A percentile compares a stretch with the other conserved stretches of the same genome.
Conservation (phyloP, 2,329 filamentous ascomycete species). For the Madurella mycetomatis region DNA sequence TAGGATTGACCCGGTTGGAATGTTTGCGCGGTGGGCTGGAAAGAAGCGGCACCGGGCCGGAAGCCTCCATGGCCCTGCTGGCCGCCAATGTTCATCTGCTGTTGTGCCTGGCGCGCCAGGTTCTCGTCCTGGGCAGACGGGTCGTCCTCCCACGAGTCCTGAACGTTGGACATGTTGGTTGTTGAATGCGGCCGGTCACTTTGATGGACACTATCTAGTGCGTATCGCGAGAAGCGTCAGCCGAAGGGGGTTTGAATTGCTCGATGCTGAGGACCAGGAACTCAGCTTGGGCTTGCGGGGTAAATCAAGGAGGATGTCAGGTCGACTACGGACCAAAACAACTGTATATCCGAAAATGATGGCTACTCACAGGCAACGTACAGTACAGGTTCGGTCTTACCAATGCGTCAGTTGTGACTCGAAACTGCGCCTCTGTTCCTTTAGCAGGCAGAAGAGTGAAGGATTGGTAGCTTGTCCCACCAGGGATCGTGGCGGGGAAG, state of each 20-base stretch:
- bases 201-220: no score
- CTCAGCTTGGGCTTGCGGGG: no score
- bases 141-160: conserved; percentile 94
- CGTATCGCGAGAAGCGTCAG: no score
- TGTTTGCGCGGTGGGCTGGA: conserved; percentile 65
- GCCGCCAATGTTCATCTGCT: conserved; percentile 69
- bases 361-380: neutral
- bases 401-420: neutral
- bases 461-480: conserved; percentile 22
- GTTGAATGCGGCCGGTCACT: neutral
- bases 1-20: conserved; percentile 71
- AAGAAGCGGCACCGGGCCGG: conserved; percentile 63
- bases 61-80: conserved; percentile 48
- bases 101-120: conserved; percentile 70
- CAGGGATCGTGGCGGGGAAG: conserved; percentile 18
- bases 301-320: neutral
- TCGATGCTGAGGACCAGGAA: no score
- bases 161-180: conserved; percentile 64
- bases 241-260: no score
- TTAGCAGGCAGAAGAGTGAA: conserved; percentile 7
- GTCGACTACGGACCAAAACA: neutral
- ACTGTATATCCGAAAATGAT: neutral
- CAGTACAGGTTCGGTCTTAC: neutral
- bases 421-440: neutral
- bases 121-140: conserved; percentile 71